Evolutionary conservation across 2,329 filamentous ascomycete species (phyloP).

Genomic region (Fusarium veterinarium): DNA sequence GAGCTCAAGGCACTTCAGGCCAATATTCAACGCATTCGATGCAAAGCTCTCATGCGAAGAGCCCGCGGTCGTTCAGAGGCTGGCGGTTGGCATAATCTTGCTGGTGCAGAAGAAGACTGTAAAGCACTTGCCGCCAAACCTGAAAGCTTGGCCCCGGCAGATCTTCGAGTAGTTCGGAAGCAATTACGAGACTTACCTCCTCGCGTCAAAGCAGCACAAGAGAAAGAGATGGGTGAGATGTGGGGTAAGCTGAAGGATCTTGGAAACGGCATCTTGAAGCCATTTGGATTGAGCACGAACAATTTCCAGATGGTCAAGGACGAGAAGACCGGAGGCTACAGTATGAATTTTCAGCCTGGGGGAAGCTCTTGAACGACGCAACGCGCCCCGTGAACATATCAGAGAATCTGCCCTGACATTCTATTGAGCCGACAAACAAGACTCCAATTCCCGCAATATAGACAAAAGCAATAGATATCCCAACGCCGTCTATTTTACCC

Average conservation of each 20-base stretch:
- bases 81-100: slow-evolving; percentile 82
- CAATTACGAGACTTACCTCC: slow-evolving; percentile 75
- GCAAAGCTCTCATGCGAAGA: slow-evolving; percentile 84
- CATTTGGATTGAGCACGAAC: slow-evolving; percentile 92
- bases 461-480: slow-evolving; percentile 34
- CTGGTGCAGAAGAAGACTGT: slow-evolving; percentile 85
- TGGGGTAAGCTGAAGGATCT: slow-evolving; percentile 95
- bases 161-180: slow-evolving; percentile 73
- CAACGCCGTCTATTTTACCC: slow-evolving; percentile 22
- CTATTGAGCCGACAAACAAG: not conserved
- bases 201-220: slow-evolving; percentile 80
- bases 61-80: slow-evolving; percentile 78
- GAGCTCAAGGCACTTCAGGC: slow-evolving; percentile 50
- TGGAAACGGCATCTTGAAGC: slow-evolving; percentile 90
- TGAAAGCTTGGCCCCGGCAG: slow-evolving; percentile 66
- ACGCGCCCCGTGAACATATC: not conserved
- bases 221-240: slow-evolving; percentile 94
- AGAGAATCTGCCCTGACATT: not conserved
- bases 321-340: slow-evolving; percentile 89
- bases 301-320: slow-evolving; percentile 97
- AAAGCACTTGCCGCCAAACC: slow-evolving; percentile 69
- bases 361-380: slow-evolving; percentile 27
- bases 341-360: slow-evolving; percentile 79
- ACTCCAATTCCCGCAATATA: slow-evolving; percentile 13
- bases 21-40: slow-evolving; percentile 80